Base-by-base conservation (phyloP, 2,329 filamentous ascomycete species). In the Seiridium cupressi region DNA sequence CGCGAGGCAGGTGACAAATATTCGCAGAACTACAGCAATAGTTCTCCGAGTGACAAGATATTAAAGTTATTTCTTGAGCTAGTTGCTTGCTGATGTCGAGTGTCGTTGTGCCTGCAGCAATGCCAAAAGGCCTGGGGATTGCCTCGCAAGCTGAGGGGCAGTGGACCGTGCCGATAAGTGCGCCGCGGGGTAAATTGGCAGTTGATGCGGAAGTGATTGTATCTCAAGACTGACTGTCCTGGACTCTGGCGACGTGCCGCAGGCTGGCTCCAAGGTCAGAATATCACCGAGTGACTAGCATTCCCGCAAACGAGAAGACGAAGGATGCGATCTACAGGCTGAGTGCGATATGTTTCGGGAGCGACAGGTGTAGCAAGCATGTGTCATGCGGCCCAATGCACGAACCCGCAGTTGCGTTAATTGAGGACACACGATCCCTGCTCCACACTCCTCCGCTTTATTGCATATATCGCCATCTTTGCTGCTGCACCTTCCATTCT, bases 151-250 rank as follows among this genome's bases (percentile, higher is more conserved):
- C 51, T 55, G 51, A 55, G 51, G 51, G 51, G 49, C 35, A 36
- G 44, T 49, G 55, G 48, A 36, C 51, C 53, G 53, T 51, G 47
- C 54, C 35, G 55, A 61, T 61, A 61, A 61, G 54, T 38, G 42
- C 18, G 55, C 44, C 55, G 59, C 48, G 59, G 59, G 59, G 59
- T 61, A 49, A 57, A 8, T 51, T 8, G 51, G 49, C 9, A 11
- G 49, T 35, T 38, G 49, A 35, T 18, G 35, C n/a, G 32, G n/a
- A 47, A 26, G 11, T 42, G 38, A 42, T 13, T 42, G 38, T 42
- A 13, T 8, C 7, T 42, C 18, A 2, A 42, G 38, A 42, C 38
- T 42, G 38, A 13, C 7, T 42, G 13, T 42, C 38, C 7, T 42
- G 38, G 13, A 42, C 18, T 26, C 18, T 26, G 18, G 18, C 18